A percentile compares a stretch with the other conserved stretches of the same genome.
phyloP scores from a whole-genome alignment of 2,329 filamentous ascomycete species.

The Fusarium albosuccineum region DNA sequence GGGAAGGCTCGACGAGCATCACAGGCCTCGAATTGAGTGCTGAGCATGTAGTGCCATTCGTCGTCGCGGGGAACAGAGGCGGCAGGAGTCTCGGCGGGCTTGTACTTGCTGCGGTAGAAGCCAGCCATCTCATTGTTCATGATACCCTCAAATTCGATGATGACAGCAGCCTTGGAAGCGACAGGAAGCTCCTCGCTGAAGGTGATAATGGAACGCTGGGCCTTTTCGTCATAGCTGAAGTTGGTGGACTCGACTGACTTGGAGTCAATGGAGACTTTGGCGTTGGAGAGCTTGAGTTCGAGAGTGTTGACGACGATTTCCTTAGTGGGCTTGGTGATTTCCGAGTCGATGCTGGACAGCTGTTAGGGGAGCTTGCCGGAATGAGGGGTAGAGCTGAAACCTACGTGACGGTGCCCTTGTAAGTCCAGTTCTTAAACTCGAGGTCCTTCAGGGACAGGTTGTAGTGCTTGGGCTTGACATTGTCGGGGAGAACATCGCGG shows the following conservation, averaged over 20 bases:
- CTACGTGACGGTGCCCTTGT: constrained; percentile 81
- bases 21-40: constrained; percentile 97
- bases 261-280: constrained; percentile 71
- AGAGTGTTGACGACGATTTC: constrained; percentile 88
- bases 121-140: constrained; percentile 94
- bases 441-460: constrained; percentile 84
- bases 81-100: constrained; percentile 78
- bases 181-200: constrained; percentile 80
- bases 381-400: constrained; percentile 41
- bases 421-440: constrained; percentile 80
- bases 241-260: constrained; percentile 71
- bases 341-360: constrained; percentile 74
- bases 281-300: constrained; percentile 80
- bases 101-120: constrained; percentile 96
- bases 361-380: constrained; percentile 23
- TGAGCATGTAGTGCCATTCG: constrained; percentile 81
- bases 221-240: constrained; percentile 84
- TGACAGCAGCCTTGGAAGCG: constrained; percentile 74
- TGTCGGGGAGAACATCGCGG: constrained; percentile 72
- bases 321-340: constrained; percentile 78
- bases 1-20: constrained; percentile 96
- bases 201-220: constrained; percentile 83
- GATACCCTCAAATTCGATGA: constrained; percentile 81
- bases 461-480: constrained; percentile 88
- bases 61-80: constrained; percentile 82